Base-by-base conservation (phyloP, 1,139 yeast species). In the Yamadazyma taylorii region DNA sequence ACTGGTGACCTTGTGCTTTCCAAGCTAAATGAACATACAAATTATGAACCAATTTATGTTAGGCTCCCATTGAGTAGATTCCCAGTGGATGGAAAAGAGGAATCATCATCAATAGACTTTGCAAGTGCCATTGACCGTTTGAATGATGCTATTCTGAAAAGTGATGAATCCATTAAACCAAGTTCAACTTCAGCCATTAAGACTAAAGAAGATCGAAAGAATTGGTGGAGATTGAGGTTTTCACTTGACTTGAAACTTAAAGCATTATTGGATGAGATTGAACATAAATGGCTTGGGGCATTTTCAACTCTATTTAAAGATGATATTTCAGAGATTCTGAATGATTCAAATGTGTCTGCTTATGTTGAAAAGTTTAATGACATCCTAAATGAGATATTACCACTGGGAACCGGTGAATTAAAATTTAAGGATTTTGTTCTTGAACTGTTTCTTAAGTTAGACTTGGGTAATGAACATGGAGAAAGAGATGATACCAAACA, bases 191-290 rank as follows among this genome's bases (percentile, higher is more conserved):
- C 75, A 16, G 46, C 53, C 8, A 72, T 80, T 3, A 60, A 56
- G n/a, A 73, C 87, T 0, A 72, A 75, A 34, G 84, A 79, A 27
- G 85, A 82, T 31, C 69, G 92, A 39, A 74, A 73, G 32, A 52
- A 62, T 5, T 90, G 97, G 96, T 92, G 97, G 96, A 70, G 70
- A 34, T 63, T 69, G 26, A 64, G 97, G 35, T 79, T 78, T 42
- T 62, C 62, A 0, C 63, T 89, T 17, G 96, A 90, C 56, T 60
- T 66, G 16, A 61, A 73, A 35, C 54, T 90, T 39, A 62, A 73
- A 35, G 61, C 59, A 4, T 56, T 89, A n/a, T 56, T 90, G n/a
- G 57, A 60, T 2, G 68, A 67, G 28, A 75, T 87, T 12, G 92
- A 88, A 45, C 57, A 61, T 21, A 64, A 67, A 40, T 88, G 96